Conservation (phyloP, 768 basidiomycete genomes). For the Tylopilus intermedius region DNA sequence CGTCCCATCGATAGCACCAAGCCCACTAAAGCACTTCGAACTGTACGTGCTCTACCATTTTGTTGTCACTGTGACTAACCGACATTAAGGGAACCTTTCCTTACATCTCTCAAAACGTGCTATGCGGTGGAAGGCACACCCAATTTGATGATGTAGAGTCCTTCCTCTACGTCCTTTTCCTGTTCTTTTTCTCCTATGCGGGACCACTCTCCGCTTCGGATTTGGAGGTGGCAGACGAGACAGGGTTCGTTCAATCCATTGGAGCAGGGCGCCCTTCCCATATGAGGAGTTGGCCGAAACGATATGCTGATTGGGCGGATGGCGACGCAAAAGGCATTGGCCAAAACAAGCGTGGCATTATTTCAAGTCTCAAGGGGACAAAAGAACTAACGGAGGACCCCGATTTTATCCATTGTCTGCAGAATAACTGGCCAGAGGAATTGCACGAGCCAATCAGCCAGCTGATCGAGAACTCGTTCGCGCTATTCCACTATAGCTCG, state of each 20-base stretch:
- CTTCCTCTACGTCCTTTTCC: background rate
- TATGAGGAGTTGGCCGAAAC: background rate
- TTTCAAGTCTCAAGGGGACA: too few species aligned
- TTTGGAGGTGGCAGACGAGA: background rate
- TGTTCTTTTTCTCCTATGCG: slow-evolving; percentile 3
- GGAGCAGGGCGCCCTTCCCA: background rate
- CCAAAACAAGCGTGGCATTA: too few species aligned
- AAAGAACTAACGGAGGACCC: too few species aligned
- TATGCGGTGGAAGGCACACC: background rate
- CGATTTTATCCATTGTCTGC: too few species aligned
- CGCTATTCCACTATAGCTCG: too few species aligned
- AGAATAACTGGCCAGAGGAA: too few species aligned
- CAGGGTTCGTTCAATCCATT: background rate
- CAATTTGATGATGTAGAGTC: slow-evolving; percentile 2
- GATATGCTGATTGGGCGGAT: background rate
- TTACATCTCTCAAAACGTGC: background rate
- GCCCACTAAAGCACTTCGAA: too few species aligned
- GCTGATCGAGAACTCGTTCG: too few species aligned
- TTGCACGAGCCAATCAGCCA: too few species aligned
- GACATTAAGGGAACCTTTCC: background rate
- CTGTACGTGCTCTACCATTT: too few species aligned
- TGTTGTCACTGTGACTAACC: too few species aligned
- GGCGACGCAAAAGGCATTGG: background rate
- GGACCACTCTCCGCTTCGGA: background rate
- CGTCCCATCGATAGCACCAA: too few species aligned